phyloP scores from a whole-genome alignment of 1,284 basidiomycete genomes.

The Microbotryum lychnidis-dioicae region DNA sequence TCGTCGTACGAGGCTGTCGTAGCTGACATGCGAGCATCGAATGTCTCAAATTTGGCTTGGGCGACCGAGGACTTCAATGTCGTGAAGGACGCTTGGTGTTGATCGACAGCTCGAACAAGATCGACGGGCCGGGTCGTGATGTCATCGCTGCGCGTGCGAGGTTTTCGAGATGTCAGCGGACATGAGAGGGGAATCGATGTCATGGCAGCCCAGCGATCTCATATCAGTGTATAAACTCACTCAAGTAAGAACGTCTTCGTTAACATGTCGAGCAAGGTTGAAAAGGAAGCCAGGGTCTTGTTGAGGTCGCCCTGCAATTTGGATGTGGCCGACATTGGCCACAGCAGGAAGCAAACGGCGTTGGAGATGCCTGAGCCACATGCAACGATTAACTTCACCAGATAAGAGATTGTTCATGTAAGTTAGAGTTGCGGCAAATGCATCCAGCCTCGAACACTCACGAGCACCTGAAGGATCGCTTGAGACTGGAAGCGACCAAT shows the following conservation, averaged over 20 bases:
- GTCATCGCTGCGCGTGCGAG: constrained; percentile 52
- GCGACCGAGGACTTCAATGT: constrained; percentile 69
- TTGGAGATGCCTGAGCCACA: constrained; percentile 71
- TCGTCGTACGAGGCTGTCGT: constrained; percentile 63
- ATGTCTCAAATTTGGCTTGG: constrained; percentile 76
- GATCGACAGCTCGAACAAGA: constrained; percentile 47
- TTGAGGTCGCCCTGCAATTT: constrained; percentile 73
- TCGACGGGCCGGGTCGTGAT: constrained; percentile 52
- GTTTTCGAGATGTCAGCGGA: constrained; percentile 40
- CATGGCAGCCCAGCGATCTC: no score
- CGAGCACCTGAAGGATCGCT: constrained; percentile 37
- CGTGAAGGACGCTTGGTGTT: constrained; percentile 76
- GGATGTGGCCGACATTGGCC: constrained; percentile 73
- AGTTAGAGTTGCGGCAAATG: no score
- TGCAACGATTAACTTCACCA: constrained; percentile 67
- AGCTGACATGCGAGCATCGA: constrained; percentile 46
- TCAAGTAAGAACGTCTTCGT: constrained; percentile 77
- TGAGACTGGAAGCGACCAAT: constrained; percentile 42
- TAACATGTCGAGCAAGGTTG: constrained; percentile 69
- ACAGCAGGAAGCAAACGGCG: constrained; percentile 69
- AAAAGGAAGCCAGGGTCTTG: constrained; percentile 75
- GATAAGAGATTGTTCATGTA: constrained; percentile 28
- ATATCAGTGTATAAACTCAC: constrained; percentile 15
- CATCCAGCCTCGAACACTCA: not conserved
- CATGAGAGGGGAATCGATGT: no score